A percentile compares a stretch with the other conserved stretches of the same genome.
Evolutionary conservation across 371 early-diverging fungal genomes (phyloP).

Genomic region (Mucor saturninus): DNA sequence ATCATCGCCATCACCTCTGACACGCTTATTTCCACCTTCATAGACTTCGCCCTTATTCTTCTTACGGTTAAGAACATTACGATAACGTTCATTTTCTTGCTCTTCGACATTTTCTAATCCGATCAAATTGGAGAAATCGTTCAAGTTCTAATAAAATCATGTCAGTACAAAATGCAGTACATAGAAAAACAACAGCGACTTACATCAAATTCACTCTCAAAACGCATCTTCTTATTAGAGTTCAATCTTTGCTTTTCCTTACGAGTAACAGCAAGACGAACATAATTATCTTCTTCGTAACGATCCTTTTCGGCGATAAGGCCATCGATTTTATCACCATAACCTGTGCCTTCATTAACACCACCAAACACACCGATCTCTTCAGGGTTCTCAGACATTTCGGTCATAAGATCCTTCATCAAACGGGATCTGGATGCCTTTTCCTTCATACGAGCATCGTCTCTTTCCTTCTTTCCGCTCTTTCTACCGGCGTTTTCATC

Average conservation of each 20-base stretch:
- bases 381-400: conserved; percentile 91
- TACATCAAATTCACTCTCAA: conserved; percentile 89
- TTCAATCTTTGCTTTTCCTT: conserved; percentile 76
- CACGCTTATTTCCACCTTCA: conserved; percentile 20
- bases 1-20: conserved; percentile 18
- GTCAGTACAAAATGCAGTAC: background rate
- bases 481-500: conserved; percentile 66
- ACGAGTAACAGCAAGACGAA: conserved; percentile 75
- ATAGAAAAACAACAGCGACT: conserved; percentile 5
- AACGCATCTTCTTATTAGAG: conserved; percentile 61
- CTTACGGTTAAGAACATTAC: conserved; percentile 58
- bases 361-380: conserved; percentile 74
- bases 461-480: conserved; percentile 62
- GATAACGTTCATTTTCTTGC: conserved; percentile 54
- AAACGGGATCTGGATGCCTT: conserved; percentile 86
- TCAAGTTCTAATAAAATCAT: conserved; percentile 57
- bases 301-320: conserved; percentile 67
- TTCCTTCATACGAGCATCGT: conserved; percentile 67
- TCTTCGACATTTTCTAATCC: conserved; percentile 62
- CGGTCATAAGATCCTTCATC: conserved; percentile 83
- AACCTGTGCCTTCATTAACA: conserved; percentile 61
- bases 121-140: conserved; percentile 73
- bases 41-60: conserved; percentile 35
- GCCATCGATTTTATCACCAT: conserved; percentile 58
- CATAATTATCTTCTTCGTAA: conserved; percentile 93